Conservation (phyloP, 306 rosid genomes). For the Amphicarpaea edgeworthii region DNA sequence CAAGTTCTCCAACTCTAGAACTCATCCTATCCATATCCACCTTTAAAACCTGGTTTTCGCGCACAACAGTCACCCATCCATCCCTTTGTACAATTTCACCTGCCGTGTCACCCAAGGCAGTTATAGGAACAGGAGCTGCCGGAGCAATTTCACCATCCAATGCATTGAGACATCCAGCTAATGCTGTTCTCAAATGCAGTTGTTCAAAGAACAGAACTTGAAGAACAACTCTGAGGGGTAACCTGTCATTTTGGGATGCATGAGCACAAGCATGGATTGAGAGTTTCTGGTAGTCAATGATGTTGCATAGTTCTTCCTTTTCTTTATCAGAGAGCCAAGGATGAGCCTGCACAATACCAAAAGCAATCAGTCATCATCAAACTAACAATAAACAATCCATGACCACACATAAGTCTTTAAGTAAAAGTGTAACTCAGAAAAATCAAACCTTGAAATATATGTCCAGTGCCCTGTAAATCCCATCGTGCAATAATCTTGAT, state of each 20-base stretch:
- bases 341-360: constrained; percentile 73
- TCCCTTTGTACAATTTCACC: constrained; percentile 82
- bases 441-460: constrained; percentile 85
- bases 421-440: constrained; percentile 40
- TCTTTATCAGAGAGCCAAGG: constrained; percentile 80
- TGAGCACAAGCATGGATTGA: constrained; percentile 95
- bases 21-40: constrained; percentile 89
- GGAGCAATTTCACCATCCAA: constrained; percentile 74
- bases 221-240: constrained; percentile 92
- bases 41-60: constrained; percentile 85
- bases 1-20: constrained; percentile 85
- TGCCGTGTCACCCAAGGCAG: constrained; percentile 45
- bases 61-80: constrained; percentile 89
- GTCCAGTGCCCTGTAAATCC: constrained; percentile 87
- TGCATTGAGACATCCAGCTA: constrained; percentile 78
- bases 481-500: constrained; percentile 83
- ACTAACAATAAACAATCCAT: constrained; percentile 37
- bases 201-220: constrained; percentile 97
- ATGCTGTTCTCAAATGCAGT: constrained; percentile 83
- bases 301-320: constrained; percentile 84
- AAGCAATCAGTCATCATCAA: constrained; percentile 19
- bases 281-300: constrained; percentile 82
- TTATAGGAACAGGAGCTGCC: constrained; percentile 56
- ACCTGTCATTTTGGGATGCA: constrained; percentile 88
- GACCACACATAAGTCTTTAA: constrained; percentile 10